Evolutionary conservation across 2,329 filamentous ascomycete genomes (phyloP), one percentile per base, ranked within the genome.

Genomic region (Epichloe aotearoae): DNA sequence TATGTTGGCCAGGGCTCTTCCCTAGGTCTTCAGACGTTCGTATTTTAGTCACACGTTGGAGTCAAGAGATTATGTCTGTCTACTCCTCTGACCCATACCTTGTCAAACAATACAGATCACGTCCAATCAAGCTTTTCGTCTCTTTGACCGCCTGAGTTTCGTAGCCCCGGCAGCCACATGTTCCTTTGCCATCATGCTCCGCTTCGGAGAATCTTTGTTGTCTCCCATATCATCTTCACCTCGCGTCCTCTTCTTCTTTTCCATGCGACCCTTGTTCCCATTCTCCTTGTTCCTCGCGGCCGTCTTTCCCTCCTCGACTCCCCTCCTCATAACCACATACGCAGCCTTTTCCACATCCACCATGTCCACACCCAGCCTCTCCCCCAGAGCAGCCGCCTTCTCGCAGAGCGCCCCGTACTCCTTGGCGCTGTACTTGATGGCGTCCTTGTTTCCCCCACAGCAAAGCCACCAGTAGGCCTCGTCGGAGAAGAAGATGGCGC

Each of bases 401-500:
- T 62, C 59, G 37, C 73, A 69, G 23, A 91, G 62, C n/a, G 68
- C 64, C 40, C 69, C 64, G 57, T 89, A 91, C 66, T 90, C 86
- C 57, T 80, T 81, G 19, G 68, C 64, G 41, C 73, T 83, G 65
- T 93, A 93, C 65, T 82, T 85, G 62, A 88, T 82, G 23, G 69
- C 65, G 0, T 60, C 66, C 50, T 69, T 73, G 40, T 69, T 2
- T 6, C 73, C 73, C n/a, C 66, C 63, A 61, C 76, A 44, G 59
- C 78, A 78, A 5, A 84, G 66, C 85, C 85, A 91, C 56, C 82
- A 76, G 61, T 82, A 91, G 3, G 83, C 74, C 65, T 93, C 87
- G 60, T 94, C 88, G 2, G 82, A 85, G 66, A 91, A 91, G 71
- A 91, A 91, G 2, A 86, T 75, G 46, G 82, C 72, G 12, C 68